phyloP scores from a whole-genome alignment of 179 eudicot species.

The Silene noctiflora region DNA sequence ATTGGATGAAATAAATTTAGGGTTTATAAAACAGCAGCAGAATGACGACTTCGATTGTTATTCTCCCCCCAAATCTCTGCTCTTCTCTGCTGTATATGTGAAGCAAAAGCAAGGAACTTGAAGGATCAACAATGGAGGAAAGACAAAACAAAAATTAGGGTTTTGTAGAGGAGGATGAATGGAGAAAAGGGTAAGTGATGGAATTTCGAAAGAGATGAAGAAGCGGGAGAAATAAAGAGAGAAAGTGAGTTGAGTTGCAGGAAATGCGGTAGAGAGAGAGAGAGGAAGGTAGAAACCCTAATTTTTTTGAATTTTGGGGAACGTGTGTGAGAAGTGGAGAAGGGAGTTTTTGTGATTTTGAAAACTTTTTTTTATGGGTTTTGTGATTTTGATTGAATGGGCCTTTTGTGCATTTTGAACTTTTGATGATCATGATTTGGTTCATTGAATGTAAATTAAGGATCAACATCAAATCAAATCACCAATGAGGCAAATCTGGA shows the following conservation, averaged over 20 bases:
- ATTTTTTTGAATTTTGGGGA: no score
- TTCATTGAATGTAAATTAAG: no score
- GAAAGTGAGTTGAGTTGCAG: background rate
- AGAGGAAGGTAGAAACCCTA: background rate
- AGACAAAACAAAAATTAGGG: background rate
- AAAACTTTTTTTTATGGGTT: no score
- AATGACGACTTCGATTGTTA: background rate
- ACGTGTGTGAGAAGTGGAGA: no score
- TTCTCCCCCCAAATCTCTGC: background rate
- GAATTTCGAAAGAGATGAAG: constrained; percentile 7
- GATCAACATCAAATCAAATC: no score
- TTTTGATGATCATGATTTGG: no score
- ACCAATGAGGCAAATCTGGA: no score
- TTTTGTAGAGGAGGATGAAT: background rate
- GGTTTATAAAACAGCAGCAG: no score
- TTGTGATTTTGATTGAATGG: no score
- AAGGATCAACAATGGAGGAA: background rate
- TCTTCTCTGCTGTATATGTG: background rate
- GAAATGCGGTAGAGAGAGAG: constrained; percentile 1
- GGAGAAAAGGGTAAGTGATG: background rate
- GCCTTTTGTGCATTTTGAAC: no score
- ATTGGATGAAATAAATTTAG: no score
- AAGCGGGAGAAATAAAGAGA: constrained; percentile 4
- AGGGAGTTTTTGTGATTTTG: no score
- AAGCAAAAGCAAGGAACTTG: constrained; percentile 5